Evolutionary conservation across 192 early-diverging fungal genomes (phyloP), one percentile per base, ranked within the genome.

Genomic region (Piromyces sp.): DNA sequence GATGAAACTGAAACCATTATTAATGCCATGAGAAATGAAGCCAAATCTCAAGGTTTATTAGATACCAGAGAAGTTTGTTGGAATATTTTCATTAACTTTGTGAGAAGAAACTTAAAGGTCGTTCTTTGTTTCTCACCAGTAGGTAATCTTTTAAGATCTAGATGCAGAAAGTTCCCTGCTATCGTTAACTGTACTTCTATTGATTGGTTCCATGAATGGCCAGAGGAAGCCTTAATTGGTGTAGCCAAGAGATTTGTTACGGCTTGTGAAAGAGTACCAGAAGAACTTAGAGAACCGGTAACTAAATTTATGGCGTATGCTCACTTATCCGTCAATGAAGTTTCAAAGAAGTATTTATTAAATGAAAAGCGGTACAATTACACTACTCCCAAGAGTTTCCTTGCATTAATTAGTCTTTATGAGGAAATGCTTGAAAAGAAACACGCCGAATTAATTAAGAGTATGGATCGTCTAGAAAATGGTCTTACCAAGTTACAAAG

Each of bases 291-390:
- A 80, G 81, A 79, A 13, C 84, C 88, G 29, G 90, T 92, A 6
- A 91, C 91, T 12, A 84, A 85, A 33, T 92, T 92, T 85, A 92
- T 92, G 91, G 85, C 90, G 12, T 92, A 87, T 81, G 91, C 90
- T 13, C 91, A 92, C 80, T 86, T 88, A 81, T 87, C 85, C 22
- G 90, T 92, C 5, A 91, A 91, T 83, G 86, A 82, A 13, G 86
- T 90, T 9, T 91, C 89, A n/a, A 87, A 85, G 68, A 91, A 90
- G 80, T 91, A 88, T 82, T 82, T 90, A n/a, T 30, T 90, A 79
- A 91, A 92, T 84, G 91, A 92, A 84, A 92, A 90, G 83, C 79
- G 91, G 58, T 87, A 91, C 84, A 91, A 91, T 83, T 92, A 92
- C 84, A 92, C 91, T 9, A 92, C 91, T 28, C 91, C 91, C 29